Base-by-base conservation (phyloP, 2,329 filamentous ascomycete species). In the Cadophora luteo-olivacea region DNA sequence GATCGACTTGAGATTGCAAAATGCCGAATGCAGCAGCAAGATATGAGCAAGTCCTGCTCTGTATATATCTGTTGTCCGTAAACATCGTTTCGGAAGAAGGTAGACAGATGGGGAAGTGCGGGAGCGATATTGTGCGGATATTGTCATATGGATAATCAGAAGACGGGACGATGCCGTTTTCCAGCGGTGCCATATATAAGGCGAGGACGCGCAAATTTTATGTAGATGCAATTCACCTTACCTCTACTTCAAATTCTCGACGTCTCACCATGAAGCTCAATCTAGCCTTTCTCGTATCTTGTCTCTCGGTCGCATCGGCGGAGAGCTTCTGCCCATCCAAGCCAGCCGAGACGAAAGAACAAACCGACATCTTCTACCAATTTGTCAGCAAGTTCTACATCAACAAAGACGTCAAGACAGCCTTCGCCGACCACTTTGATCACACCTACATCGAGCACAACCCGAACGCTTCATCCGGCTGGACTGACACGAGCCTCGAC, bases 381-480 rank as follows among this genome's bases (percentile, higher is more conserved):
- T 75, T 74, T 58, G 24, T 73, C 58, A 45, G 69, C 8, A 61
- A 61, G 6, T 67, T 73, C 29, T 75, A 70, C 62, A 52, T 69
- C 19, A 58, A 69, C 9, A 73, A 72, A 24, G 64, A 74, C 29
- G 66, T 68, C 55, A 64, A 58, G 14, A 63, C 52, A 11, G 71
- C 69, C 4, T 68, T 75, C 32, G 33, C 64, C 22, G 66, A 61
- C 45, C 68, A 72, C 52, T 65, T 75, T 16, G 66, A 61, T 11
- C 19, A 36, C 12, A 62, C 74, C 64, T 71, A 72, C 54, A 74
- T 70, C 63, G 66, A 75, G 61, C 73, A 75, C 49, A 72, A 74
- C 48, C 71, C 72, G 1, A 61, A 62, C 16, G 69, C 67, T n/a
- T 55, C 58, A 2, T 67, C 64, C 14, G 72, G 73, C 3, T 58